Evolutionary conservation across 2,329 filamentous ascomycete species (phyloP), one percentile per base, ranked within the genome.

Genomic region (Karstenula rhodostoma): DNA sequence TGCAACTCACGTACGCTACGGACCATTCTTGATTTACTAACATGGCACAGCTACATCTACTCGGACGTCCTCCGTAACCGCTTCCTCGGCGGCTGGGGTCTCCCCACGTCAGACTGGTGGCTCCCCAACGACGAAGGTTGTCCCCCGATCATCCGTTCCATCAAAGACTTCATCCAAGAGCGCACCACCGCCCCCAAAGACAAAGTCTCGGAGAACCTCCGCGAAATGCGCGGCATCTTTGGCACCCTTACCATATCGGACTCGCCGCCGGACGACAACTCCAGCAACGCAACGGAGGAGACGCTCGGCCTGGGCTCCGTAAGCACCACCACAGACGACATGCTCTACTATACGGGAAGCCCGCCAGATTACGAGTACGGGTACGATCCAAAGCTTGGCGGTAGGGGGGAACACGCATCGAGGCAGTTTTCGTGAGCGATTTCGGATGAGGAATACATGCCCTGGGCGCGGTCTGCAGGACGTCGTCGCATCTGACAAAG

Each of bases 81-180:
- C 66, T 90, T 98, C 85, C 88, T 91, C 33, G 85, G 90, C 49
- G 77, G 92, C 25, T 97, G 95, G 84, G 83, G 86, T 61, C 86
- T 92, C 15, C 87, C 89, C 22, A 87, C 93, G 56, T 86, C 87
- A 47, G 84, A 89, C 59, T 97, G 93, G 92, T 99, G 95, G 95
- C 85, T 97, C 2, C 92, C 93, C 2, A 86, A 95, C 74, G 87
- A 92, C 63, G 90, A 94, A 79, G 88, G 87, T 1, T 91, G 91
- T 69, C 89, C 87, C 12, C 86, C 87, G 0, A 86, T 96, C 44
- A 84, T 97, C 56, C 89, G 89, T 54, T 90, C 86, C 56, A 89
- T 97, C 62, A 90, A 94, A 22, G 86, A 87, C 44, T 94, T 97
- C 78, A 92, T 93, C 29, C 89, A 92, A 68, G 92, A 95, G 65